Evolutionary conservation across 2,329 filamentous ascomycete species (phyloP).

Genomic region (Diaporthe citriasiana): DNA sequence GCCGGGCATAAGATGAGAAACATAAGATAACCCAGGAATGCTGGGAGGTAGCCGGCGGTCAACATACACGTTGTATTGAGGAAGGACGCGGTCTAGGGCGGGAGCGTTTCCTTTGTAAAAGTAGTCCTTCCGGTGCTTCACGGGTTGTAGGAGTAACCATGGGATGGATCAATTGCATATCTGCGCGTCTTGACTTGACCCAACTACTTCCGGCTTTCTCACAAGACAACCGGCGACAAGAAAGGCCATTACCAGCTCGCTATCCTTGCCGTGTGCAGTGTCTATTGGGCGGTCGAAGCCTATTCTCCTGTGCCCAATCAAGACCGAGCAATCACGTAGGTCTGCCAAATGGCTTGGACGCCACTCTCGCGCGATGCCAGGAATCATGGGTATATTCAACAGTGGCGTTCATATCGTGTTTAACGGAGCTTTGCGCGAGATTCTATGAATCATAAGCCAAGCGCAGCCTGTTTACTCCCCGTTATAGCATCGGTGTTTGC

Average conservation of each 20-base stretch:
- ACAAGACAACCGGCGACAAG: background rate
- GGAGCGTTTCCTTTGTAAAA: slow-evolving; percentile 39
- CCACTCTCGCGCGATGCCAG: background rate
- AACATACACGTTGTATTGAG: slow-evolving; percentile 13
- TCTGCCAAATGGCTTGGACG: background rate
- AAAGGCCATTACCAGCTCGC: background rate
- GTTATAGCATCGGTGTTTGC: background rate
- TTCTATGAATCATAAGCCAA: background rate
- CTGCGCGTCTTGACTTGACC: slow-evolving; percentile 30
- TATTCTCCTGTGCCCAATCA: background rate
- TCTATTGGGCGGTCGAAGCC: too few relatives aligned
- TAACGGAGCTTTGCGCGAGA: background rate
- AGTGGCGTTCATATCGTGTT: background rate
- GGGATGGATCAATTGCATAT: slow-evolving; percentile 39
- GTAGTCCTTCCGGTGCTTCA: slow-evolving; percentile 34
- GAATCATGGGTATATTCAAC: background rate
- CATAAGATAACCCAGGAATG: background rate
- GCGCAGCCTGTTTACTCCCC: background rate
- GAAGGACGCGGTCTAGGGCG: slow-evolving; percentile 27
- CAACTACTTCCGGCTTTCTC: background rate
- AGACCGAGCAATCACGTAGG: background rate
- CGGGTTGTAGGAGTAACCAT: slow-evolving; percentile 36
- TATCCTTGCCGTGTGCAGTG: background rate
- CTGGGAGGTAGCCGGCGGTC: slow-evolving; percentile 12
- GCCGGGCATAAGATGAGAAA: background rate